These are phyloP conservation scores for Sclerotinia glacialis DNA, from an alignment of 2,329 filamentous ascomycete genomes.

Conservation along the genomic window DNA sequence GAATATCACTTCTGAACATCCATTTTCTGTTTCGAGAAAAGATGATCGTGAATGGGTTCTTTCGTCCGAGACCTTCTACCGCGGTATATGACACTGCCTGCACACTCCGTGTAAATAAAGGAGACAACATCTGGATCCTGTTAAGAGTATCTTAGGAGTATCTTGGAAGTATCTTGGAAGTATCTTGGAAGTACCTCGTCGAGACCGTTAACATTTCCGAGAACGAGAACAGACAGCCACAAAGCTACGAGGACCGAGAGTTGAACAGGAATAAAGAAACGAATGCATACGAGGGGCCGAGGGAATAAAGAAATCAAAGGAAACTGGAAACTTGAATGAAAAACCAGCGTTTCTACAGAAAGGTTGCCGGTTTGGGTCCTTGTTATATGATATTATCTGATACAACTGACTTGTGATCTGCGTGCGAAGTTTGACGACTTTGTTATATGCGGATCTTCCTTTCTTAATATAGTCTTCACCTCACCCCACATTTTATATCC, in stretches of 20 bases:
- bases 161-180: too few relatives aligned
- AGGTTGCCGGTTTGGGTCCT: too few relatives aligned
- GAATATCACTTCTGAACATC: background rate
- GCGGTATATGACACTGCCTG: background rate
- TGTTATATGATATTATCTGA: background rate
- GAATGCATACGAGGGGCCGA: background rate
- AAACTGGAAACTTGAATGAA: too few relatives aligned
- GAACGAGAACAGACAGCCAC: constrained; percentile 14
- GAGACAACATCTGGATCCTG: background rate
- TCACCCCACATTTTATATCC: background rate
- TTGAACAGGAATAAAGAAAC: background rate
- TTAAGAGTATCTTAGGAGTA: background rate
- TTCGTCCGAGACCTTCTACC: background rate
- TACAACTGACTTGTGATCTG: background rate
- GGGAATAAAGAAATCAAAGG: constrained; percentile 1
- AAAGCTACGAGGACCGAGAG: background rate
- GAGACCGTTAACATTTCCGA: background rate
- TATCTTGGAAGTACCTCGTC: too few relatives aligned
- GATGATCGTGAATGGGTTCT: background rate
- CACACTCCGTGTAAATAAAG: background rate
- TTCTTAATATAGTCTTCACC: background rate
- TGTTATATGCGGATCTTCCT: background rate
- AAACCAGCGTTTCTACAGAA: background rate
- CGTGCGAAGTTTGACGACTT: constrained; percentile 6
- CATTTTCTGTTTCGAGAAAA: background rate